Evolutionary conservation across 495 filamentous ascomycete genomes (phyloP).

Genomic region (Pseudoneurospora amorphoporcata): DNA sequence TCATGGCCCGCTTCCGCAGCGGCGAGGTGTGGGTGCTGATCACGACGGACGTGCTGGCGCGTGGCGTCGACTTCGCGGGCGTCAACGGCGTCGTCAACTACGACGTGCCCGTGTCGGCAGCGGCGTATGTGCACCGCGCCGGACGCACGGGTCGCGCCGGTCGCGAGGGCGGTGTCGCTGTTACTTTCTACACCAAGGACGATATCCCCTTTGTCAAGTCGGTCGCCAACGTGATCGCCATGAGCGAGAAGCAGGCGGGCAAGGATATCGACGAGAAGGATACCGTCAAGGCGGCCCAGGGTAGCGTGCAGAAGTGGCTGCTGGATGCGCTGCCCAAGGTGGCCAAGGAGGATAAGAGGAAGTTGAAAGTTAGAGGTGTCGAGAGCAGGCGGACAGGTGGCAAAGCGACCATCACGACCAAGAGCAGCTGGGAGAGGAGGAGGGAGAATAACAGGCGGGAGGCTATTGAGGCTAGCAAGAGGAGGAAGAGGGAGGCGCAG

Average conservation of each 20-base stretch:
- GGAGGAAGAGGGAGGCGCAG: slow-evolving; percentile 37
- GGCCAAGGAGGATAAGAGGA: slow-evolving; percentile 71
- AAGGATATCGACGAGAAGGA: slow-evolving; percentile 29
- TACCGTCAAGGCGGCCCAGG: slow-evolving; percentile 1
- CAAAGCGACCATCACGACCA: slow-evolving; percentile 68
- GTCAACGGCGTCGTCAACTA: slow-evolving; percentile 95
- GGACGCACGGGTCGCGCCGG: slow-evolving; percentile 87
- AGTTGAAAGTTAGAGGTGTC: slow-evolving; percentile 72
- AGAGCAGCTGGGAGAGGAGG: slow-evolving; percentile 78
- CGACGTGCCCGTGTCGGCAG: slow-evolving; percentile 80
- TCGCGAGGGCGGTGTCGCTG: slow-evolving; percentile 76
- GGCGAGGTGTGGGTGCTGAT: slow-evolving; percentile 95
- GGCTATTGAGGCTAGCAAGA: slow-evolving; percentile 62
- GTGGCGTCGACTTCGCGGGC: slow-evolving; percentile 86
- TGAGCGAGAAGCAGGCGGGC: slow-evolving; percentile 59
- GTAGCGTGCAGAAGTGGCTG: slow-evolving; percentile 68
- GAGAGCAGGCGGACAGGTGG: slow-evolving; percentile 51
- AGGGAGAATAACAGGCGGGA: slow-evolving; percentile 66
- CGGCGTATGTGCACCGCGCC: slow-evolving; percentile 86
- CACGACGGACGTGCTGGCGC: slow-evolving; percentile 83
- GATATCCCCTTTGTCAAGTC: slow-evolving; percentile 85
- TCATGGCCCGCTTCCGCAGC: slow-evolving; percentile 82
- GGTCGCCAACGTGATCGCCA: slow-evolving; percentile 84
- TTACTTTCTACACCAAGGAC: slow-evolving; percentile 91
- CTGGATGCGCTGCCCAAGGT: slow-evolving; percentile 76